These are phyloP conservation scores for Claviceps digitariae DNA, from an alignment of 2,329 filamentous ascomycete genomes.

Conservation along the genomic window DNA sequence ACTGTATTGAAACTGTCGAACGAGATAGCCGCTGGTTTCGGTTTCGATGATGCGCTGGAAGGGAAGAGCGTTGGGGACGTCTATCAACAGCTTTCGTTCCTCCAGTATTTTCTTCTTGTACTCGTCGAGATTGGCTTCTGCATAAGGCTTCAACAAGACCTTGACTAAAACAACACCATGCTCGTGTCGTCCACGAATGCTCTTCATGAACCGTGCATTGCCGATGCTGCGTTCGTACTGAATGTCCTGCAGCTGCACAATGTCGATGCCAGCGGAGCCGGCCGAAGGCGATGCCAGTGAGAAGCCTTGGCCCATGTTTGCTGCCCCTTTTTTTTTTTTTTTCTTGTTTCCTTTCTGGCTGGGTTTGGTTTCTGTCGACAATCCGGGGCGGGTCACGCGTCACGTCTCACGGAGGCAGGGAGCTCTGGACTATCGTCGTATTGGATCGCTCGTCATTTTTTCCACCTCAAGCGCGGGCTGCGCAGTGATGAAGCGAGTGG, in stretches of 20 bases:
- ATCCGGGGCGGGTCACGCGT: no score
- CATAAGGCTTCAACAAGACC: conserved; percentile 84
- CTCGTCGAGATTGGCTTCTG: conserved; percentile 62
- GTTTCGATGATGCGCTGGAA: conserved; percentile 91
- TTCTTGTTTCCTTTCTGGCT: no score
- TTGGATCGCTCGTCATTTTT: conserved; percentile 3
- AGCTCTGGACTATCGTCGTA: not conserved
- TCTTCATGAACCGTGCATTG: conserved; percentile 91
- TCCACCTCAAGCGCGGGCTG: not conserved
- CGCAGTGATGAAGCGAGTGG: not conserved
- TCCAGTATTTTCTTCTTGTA: conserved; percentile 73
- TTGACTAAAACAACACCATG: conserved; percentile 91
- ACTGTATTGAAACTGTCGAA: conserved; percentile 90
- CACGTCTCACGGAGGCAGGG: not conserved
- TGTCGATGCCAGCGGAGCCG: conserved; percentile 84
- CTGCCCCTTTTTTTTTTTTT: no score
- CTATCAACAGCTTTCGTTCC: conserved; percentile 64
- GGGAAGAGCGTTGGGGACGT: conserved; percentile 79
- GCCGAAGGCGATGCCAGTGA: conserved; percentile 84
- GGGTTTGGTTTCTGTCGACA: no score
- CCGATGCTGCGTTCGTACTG: conserved; percentile 88
- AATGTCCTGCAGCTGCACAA: conserved; percentile 80
- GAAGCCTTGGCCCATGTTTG: conserved; percentile 85
- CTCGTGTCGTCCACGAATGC: conserved; percentile 76
- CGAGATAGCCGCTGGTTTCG: conserved; percentile 78